Evolutionary conservation across 2,329 filamentous ascomycete genomes (phyloP).

Genomic region (Tympanopsis confertula): DNA sequence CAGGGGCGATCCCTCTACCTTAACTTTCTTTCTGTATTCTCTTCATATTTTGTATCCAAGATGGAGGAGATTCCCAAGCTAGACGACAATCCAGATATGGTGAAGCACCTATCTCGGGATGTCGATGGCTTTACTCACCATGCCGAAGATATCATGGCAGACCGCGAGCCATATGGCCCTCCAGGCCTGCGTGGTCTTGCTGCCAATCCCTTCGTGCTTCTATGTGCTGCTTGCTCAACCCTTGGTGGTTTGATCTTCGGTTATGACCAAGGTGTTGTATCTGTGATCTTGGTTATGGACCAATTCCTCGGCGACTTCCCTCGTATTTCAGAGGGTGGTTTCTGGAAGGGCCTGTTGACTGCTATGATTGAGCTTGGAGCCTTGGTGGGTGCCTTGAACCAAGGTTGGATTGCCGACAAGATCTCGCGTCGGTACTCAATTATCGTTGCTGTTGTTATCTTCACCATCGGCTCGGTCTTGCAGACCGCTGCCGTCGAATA

Average conservation of each 20-base stretch:
- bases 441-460: constrained; percentile 34
- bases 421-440: constrained; percentile 39
- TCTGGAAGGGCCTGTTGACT: constrained; percentile 20
- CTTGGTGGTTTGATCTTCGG: constrained; percentile 28
- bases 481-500: constrained; percentile 37
- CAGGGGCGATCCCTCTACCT: no score
- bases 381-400: constrained; percentile 26
- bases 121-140: neutral
- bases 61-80: no score
- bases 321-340: constrained; percentile 22
- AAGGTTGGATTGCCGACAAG: constrained; percentile 37
- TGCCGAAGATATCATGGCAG: constrained; percentile 2
- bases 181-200: constrained; percentile 18
- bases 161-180: constrained; percentile 10
- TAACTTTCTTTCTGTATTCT: neutral
- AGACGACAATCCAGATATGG: neutral
- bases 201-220: constrained; percentile 16
- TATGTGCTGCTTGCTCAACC: constrained; percentile 18
- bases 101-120: neutral
- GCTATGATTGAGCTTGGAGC: constrained; percentile 30
- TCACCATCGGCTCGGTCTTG: constrained; percentile 34
- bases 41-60: neutral
- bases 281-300: constrained; percentile 22
- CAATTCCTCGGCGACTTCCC: constrained; percentile 18
- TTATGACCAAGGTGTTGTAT: constrained; percentile 28